These are phyloP conservation scores for Secale cereale DNA, from an alignment of 176 grass and related monocot genomes.

Conservation along the genomic window DNA sequence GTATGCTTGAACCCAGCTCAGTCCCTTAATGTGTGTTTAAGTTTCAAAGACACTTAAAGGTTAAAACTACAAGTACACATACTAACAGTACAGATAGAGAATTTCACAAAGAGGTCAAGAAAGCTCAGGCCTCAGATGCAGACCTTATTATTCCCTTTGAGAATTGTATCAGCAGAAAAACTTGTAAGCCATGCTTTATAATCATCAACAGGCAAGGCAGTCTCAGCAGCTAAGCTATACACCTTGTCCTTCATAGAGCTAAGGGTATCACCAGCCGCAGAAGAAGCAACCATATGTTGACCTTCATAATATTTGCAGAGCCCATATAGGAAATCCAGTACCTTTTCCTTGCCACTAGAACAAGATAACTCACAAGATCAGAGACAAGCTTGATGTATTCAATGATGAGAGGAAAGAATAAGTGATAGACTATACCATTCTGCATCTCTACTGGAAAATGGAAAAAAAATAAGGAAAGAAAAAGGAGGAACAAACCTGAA, in stretches of 20 bases:
- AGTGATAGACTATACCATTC: background rate
- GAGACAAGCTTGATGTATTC: background rate
- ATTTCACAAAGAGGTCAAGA: conserved; percentile 10
- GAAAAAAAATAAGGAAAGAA: conserved; percentile 11
- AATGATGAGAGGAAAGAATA: conserved; percentile 23
- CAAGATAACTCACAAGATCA: conserved; percentile 27
- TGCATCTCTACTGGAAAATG: background rate
- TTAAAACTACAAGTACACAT: background rate
- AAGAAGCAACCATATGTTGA: conserved; percentile 42
- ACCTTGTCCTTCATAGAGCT: conserved; percentile 61
- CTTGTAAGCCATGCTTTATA: conserved; percentile 65
- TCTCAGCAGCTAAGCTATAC: conserved; percentile 64
- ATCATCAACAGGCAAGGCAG: conserved; percentile 61
- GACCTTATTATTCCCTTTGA: conserved; percentile 77
- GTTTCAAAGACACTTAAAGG: background rate
- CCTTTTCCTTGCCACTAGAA: conserved; percentile 76
- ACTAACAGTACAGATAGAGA: conserved; percentile 5
- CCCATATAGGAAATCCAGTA: conserved; percentile 70
- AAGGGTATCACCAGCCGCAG: conserved; percentile 40
- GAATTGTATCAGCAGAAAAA: conserved; percentile 57
- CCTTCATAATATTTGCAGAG: conserved; percentile 78
- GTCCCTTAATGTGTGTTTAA: conserved; percentile 12
- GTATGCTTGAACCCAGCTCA: background rate
- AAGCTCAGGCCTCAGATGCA: conserved; percentile 24
- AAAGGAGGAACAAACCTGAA: conserved; percentile 57